Evolutionary conservation across 2,329 filamentous ascomycete species (phyloP).

Genomic region (Plectosphaerella sp.): DNA sequence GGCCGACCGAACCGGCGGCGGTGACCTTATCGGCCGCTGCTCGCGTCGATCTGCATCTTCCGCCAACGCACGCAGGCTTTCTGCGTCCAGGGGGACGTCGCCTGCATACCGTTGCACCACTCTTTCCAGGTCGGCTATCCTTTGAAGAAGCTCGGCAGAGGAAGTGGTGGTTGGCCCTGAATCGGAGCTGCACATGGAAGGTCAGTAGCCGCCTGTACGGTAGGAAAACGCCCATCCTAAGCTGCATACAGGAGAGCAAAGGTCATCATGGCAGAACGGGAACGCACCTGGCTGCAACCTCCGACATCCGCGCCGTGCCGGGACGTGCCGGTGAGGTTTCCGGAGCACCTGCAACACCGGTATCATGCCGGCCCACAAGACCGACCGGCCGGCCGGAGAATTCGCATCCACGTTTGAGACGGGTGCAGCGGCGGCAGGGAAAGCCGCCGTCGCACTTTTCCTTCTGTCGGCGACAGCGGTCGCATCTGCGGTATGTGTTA

Average conservation of each 20-base stretch:
- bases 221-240: too few species aligned
- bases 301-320: too few species aligned
- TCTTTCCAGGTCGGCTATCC: conserved; percentile 33
- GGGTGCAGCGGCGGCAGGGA: conserved; percentile 47
- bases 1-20: not conserved
- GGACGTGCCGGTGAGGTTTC: too few species aligned
- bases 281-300: too few species aligned
- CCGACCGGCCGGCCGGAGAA: conserved; percentile 23
- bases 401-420: conserved; percentile 44
- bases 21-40: conserved; percentile 6
- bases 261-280: too few species aligned
- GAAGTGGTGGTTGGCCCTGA: too few species aligned
- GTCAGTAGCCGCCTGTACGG: too few species aligned
- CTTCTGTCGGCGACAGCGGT: conserved; percentile 49
- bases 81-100: conserved; percentile 33
- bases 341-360: too few species aligned
- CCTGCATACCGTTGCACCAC: conserved; percentile 42
- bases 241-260: too few species aligned
- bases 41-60: conserved; percentile 31
- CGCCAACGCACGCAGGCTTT: conserved; percentile 34
- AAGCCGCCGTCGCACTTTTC: conserved; percentile 53
- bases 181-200: too few species aligned
- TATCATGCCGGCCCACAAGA: too few species aligned
- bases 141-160: too few species aligned
- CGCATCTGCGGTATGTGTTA: conserved; percentile 34